These are phyloP conservation scores for Exserohilum rostratum DNA, from an alignment of 2,329 filamentous ascomycete species.

Conservation along the genomic window DNA sequence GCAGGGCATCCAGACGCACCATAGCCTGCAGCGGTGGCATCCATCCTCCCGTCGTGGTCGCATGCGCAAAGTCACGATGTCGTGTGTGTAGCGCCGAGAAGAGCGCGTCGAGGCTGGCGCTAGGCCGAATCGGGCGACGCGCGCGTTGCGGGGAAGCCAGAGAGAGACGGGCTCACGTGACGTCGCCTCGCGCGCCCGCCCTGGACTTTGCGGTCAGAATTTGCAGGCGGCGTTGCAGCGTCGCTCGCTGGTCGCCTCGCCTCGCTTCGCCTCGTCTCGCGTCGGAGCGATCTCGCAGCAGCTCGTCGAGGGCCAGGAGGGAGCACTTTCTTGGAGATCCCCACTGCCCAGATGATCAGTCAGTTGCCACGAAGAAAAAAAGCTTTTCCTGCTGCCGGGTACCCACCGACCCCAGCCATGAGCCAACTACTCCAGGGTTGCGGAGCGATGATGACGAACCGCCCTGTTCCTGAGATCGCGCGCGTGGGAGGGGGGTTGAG, in stretches of 20 bases:
- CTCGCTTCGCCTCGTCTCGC: background rate
- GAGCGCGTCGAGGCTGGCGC: constrained; percentile 15
- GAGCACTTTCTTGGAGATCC: constrained; percentile 5
- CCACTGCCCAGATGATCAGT: constrained; percentile 2
- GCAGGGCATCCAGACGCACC: constrained; percentile 21
- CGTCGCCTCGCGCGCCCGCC: background rate
- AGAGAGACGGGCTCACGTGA: constrained; percentile 7
- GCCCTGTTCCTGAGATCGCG: constrained; percentile 11
- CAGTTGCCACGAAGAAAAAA: constrained; percentile 10
- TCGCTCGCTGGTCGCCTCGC: background rate
- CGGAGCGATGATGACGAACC: constrained; percentile 3
- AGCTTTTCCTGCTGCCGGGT: constrained; percentile 9
- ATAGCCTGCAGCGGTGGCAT: constrained; percentile 33
- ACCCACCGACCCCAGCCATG: constrained; percentile 3
- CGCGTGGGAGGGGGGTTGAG: constrained; percentile 1
- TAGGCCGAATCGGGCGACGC: constrained; percentile 5
- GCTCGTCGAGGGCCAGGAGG: too few relatives aligned
- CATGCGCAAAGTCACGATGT: constrained; percentile 23
- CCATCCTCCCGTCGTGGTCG: constrained; percentile 29
- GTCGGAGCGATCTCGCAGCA: constrained; percentile 5
- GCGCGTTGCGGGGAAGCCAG: constrained; percentile 28
- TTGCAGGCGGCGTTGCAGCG: background rate
- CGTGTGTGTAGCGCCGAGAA: constrained; percentile 21
- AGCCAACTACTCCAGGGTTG: background rate
- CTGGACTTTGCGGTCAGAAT: background rate